Evolutionary conservation across 371 early-diverging fungal species (phyloP).

Genomic region (Phascolomyces articulosus): DNA sequence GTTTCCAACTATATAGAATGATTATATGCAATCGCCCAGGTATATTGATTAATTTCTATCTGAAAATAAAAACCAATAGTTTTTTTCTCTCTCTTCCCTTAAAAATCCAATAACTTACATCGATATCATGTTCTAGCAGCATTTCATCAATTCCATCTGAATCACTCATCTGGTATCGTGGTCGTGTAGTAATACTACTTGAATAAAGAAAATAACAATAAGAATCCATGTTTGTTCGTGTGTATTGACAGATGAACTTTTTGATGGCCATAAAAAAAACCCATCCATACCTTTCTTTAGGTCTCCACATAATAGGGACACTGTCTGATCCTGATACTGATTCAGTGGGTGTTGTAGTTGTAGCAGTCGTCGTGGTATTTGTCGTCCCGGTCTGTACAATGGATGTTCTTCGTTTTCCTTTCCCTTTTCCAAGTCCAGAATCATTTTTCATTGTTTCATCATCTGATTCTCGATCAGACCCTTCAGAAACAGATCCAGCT

Average conservation of each 20-base stretch:
- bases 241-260: background rate
- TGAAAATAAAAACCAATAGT: too few relatives aligned
- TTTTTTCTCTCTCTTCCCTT: too few relatives aligned
- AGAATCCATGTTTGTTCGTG: too few relatives aligned
- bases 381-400: constrained; percentile 25
- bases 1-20: constrained; percentile 1
- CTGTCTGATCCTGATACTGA: background rate
- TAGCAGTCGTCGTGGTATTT: too few relatives aligned
- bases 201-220: too few relatives aligned
- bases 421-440: constrained; percentile 29
- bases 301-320: constrained; percentile 6
- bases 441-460: constrained; percentile 16
- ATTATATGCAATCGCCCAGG: background rate
- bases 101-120: background rate
- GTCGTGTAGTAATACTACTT: constrained; percentile 1
- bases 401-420: constrained; percentile 44
- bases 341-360: background rate
- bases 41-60: too few relatives aligned
- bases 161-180: background rate
- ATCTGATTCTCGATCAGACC: constrained; percentile 47
- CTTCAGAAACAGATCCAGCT: constrained; percentile 40
- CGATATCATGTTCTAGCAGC: background rate
- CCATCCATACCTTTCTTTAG: background rate
- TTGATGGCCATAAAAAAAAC: background rate
- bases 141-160: background rate